Evolutionary conservation across 2,329 filamentous ascomycete genomes (phyloP).

Genomic region (Pyrenophora graminea): DNA sequence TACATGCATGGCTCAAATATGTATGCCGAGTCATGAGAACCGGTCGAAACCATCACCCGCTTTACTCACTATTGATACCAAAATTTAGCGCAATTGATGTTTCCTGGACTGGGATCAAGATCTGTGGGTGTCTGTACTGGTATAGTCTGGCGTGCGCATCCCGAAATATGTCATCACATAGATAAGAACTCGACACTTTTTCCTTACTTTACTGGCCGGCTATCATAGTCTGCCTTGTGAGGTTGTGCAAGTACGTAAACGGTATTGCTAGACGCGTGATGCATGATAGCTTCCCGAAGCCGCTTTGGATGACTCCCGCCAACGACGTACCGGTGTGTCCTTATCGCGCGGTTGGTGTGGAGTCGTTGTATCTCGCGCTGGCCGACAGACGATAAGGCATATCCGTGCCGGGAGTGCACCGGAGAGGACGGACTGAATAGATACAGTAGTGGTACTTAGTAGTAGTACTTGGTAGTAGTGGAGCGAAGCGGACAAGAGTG

Average conservation of each 20-base stretch:
- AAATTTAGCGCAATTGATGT: neutral
- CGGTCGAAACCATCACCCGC: neutral
- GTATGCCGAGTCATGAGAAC: neutral
- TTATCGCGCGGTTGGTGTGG: slow-evolving; percentile 9
- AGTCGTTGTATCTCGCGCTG: slow-evolving; percentile 1
- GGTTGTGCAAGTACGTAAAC: slow-evolving; percentile 2
- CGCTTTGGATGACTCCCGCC: neutral
- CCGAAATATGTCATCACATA: neutral
- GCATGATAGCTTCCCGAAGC: slow-evolving; percentile 1
- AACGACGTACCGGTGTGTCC: neutral
- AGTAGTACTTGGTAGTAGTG: neutral
- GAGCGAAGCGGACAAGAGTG: neutral
- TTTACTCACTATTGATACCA: neutral
- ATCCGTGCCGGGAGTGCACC: no score
- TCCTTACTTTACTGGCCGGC: slow-evolving; percentile 6
- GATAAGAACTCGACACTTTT: slow-evolving; percentile 5
- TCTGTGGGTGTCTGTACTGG: neutral
- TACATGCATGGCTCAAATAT: neutral
- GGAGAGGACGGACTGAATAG: no score
- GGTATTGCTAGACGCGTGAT: neutral
- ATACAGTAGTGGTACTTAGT: no score
- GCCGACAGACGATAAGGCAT: slow-evolving; percentile 1
- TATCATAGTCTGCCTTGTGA: neutral
- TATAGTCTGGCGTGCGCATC: neutral
- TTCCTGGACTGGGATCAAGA: neutral